Percentiles rank a stretch among this genome's conserved stretches.
These are phyloP conservation scores for Fulvia fulva DNA, from an alignment of 2,329 filamentous ascomycete species.

Conservation along the genomic window DNA sequence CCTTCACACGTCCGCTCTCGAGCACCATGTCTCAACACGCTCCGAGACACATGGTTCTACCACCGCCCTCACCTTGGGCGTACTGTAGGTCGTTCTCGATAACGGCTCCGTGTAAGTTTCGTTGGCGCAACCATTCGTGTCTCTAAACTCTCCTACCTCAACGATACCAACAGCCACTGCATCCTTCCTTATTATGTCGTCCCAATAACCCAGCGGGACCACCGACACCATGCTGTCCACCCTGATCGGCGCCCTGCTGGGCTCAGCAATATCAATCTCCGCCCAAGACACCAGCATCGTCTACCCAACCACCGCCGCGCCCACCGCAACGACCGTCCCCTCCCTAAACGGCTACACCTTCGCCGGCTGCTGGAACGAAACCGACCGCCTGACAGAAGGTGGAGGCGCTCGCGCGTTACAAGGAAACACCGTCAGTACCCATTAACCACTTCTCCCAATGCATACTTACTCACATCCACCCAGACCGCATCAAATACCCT, in stretches of 20 bases:
- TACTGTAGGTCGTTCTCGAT: not conserved
- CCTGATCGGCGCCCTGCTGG: not conserved
- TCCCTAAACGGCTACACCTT: slow-evolving; percentile 43
- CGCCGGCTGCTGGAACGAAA: slow-evolving; percentile 59
- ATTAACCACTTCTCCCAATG: too few relatives aligned
- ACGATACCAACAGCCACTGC: not conserved
- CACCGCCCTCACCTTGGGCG: not conserved
- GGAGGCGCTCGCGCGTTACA: slow-evolving; percentile 46
- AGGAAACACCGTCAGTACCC: slow-evolving; percentile 38
- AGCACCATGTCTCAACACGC: not conserved
- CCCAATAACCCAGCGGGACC: not conserved
- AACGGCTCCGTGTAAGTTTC: not conserved
- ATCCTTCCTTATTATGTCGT: not conserved
- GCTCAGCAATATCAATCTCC: not conserved
- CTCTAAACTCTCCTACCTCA: not conserved
- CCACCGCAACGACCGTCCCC: slow-evolving; percentile 22
- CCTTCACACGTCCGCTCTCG: too few relatives aligned
- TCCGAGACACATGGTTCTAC: not conserved
- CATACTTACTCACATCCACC: not conserved
- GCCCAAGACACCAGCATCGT: slow-evolving; percentile 26
- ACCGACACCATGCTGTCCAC: not conserved
- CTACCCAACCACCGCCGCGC: slow-evolving; percentile 27
- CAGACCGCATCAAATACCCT: slow-evolving; percentile 41
- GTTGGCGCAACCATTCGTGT: not conserved
- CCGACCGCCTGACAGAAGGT: slow-evolving; percentile 38